Percentiles rank a stretch among this genome's conserved stretches.
Evolutionary conservation across 2,329 filamentous ascomycete genomes (phyloP).

Genomic region (Pseudogymnoascus pannorum): DNA sequence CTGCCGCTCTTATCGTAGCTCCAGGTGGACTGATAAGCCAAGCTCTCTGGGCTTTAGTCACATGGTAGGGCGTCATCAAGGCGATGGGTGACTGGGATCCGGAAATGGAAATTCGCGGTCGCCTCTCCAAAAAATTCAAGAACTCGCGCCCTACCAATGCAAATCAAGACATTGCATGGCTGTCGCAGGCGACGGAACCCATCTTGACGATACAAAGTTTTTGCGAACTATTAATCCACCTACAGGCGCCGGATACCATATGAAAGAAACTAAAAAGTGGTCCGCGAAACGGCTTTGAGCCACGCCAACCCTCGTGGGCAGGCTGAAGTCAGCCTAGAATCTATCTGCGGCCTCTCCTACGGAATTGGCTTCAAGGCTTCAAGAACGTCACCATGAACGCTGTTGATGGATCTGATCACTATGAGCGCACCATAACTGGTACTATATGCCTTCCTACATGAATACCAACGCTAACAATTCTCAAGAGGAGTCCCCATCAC

Average conservation of each 20-base stretch:
- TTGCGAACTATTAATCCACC: neutral
- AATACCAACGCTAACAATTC: slow-evolving; percentile 14
- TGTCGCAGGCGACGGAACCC: slow-evolving; percentile 5
- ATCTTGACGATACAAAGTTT: neutral
- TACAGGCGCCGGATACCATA: neutral
- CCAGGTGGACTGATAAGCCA: slow-evolving; percentile 1
- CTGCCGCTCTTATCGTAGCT: slow-evolving; percentile 7
- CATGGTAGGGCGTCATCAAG: slow-evolving; percentile 6
- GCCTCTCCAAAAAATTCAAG: slow-evolving; percentile 1
- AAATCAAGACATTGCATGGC: neutral
- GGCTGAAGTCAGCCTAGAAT: neutral
- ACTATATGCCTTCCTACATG: slow-evolving; percentile 15
- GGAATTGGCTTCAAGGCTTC: slow-evolving; percentile 17
- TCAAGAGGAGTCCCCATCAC: slow-evolving; percentile 59
- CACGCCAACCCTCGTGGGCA: slow-evolving; percentile 1
- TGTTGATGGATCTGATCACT: slow-evolving; percentile 54
- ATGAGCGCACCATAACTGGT: slow-evolving; percentile 41
- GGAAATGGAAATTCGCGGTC: slow-evolving; percentile 9
- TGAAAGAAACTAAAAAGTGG: neutral
- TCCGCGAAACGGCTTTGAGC: neutral
- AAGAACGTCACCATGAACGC: slow-evolving; percentile 48
- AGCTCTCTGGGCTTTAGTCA: slow-evolving; percentile 2
- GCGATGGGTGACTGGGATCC: slow-evolving; percentile 3
- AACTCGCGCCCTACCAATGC: neutral
- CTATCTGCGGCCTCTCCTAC: neutral